Percentiles rank a stretch among this genome's conserved stretches.
Conservation (phyloP, 73 alveolate species). For the Urostyla sp. region DNA sequence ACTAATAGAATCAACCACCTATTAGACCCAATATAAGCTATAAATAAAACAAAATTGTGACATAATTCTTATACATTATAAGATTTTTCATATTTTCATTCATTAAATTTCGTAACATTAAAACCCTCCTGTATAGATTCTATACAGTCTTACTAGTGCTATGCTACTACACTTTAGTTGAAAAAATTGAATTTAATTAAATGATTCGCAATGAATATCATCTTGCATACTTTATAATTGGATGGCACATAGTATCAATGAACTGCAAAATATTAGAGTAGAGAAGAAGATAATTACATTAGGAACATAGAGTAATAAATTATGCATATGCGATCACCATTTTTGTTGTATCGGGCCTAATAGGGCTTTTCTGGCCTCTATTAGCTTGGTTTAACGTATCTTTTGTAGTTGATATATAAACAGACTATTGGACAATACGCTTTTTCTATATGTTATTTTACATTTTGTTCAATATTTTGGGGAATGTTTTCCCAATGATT, state of each 20-base stretch:
- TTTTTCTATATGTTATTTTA: slow-evolving; percentile 27
- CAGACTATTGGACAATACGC: slow-evolving; percentile 11
- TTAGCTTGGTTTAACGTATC: slow-evolving; percentile 17
- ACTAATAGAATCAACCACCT: no score
- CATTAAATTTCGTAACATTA: slow-evolving; percentile 24
- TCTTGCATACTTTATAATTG: background rate
- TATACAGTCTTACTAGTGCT: slow-evolving; percentile 22
- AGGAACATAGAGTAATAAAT: no score
- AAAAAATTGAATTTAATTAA: slow-evolving; percentile 6
- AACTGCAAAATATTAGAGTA: background rate
- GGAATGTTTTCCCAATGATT: slow-evolving; percentile 26
- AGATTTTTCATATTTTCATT: slow-evolving; percentile 6
- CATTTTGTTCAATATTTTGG: slow-evolving; percentile 3
- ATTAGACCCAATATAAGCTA: no score
- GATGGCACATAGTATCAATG: slow-evolving; percentile 47
- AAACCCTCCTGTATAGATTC: slow-evolving; percentile 19
- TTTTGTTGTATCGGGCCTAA: background rate
- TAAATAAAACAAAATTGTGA: no score
- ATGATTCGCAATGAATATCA: slow-evolving; percentile 14
- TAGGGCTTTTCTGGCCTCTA: slow-evolving; percentile 2
- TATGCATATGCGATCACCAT: slow-evolving; percentile 28
- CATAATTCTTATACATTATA: no score
- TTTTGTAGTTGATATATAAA: background rate
- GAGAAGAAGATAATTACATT: background rate
- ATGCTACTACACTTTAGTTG: slow-evolving; percentile 17